phyloP scores from a whole-genome alignment of 1,139 yeast species.

The Hanseniaspora gamundiae region DNA sequence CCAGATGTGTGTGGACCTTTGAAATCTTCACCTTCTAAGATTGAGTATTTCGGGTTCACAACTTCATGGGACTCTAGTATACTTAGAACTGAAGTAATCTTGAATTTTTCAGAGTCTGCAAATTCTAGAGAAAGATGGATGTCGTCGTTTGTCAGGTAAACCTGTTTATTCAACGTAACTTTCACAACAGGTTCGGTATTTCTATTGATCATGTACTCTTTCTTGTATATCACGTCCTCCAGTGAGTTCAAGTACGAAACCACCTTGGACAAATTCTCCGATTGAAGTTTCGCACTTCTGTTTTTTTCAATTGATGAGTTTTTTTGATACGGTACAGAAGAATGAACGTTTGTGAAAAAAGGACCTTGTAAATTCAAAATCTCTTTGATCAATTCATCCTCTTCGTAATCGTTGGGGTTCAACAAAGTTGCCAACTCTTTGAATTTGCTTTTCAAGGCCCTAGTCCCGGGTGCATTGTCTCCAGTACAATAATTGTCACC shows the following conservation, averaged over 20 bases:
- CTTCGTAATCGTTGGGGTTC: background rate
- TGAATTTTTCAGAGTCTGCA: background rate
- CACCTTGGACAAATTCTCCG: background rate
- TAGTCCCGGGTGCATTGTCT: too few relatives aligned
- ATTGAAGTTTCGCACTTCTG: background rate
- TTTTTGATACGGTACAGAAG: too few relatives aligned
- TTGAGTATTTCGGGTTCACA: background rate
- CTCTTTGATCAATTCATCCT: background rate
- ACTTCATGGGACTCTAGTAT: background rate
- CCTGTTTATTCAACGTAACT: background rate
- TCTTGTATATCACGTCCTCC: background rate
- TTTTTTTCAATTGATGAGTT: background rate
- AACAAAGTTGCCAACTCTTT: background rate
- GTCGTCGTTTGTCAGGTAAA: background rate
- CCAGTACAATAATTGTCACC: too few relatives aligned
- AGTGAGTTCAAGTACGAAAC: background rate
- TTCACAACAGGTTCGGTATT: background rate
- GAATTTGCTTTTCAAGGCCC: background rate
- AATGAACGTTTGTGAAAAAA: too few relatives aligned
- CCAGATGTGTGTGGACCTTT: background rate
- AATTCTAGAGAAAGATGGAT: background rate
- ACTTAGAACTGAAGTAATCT: background rate
- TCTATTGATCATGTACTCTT: slow-evolving; percentile 1
- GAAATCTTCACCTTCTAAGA: background rate
- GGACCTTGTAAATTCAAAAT: background rate